Conservation (phyloP, 345 rosid genomes). For the Boechera divaricarpa region DNA sequence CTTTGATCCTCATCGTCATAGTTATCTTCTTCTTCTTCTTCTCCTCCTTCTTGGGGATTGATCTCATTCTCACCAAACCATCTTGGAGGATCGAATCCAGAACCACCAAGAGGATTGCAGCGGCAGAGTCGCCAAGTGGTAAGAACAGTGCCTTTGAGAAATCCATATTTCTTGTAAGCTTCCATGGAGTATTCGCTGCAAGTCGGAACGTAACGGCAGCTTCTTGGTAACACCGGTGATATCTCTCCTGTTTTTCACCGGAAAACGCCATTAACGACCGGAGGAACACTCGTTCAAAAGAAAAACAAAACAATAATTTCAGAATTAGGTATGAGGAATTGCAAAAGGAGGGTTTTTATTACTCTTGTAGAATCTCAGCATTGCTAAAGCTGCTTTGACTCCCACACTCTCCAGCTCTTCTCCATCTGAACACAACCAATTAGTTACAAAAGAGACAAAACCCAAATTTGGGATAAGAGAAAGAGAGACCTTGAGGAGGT, state of each 20-base stretch:
- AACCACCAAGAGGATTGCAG: constrained; percentile 93
- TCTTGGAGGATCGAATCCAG: constrained; percentile 90
- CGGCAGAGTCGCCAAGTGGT: constrained; percentile 91
- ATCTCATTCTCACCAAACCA: constrained; percentile 74
- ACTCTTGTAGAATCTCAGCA: constrained; percentile 87
- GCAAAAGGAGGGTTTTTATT: constrained; percentile 6
- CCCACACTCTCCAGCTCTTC: constrained; percentile 59
- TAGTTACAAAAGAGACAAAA: neutral
- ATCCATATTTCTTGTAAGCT: constrained; percentile 92
- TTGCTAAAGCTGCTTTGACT: constrained; percentile 76
- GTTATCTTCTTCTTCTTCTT: constrained; percentile 30
- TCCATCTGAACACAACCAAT: constrained; percentile 47
- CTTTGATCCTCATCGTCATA: constrained; percentile 29
- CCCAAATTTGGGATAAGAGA: neutral
- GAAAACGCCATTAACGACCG: neutral
- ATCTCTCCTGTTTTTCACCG: constrained; percentile 70
- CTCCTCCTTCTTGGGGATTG: constrained; percentile 44
- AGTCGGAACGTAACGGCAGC: constrained; percentile 84
- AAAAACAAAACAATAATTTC: too few relatives aligned
- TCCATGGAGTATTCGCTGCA: constrained; percentile 94
- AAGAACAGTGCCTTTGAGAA: constrained; percentile 69
- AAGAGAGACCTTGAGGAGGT: constrained; percentile 51
- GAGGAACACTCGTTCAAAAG: neutral
- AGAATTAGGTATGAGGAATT: neutral
- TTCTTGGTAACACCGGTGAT: constrained; percentile 78